Percentiles rank a stretch among this genome's conserved stretches.
Evolutionary conservation across 192 early-diverging fungal species (phyloP).

Genomic region (Linnemannia hyalina): DNA sequence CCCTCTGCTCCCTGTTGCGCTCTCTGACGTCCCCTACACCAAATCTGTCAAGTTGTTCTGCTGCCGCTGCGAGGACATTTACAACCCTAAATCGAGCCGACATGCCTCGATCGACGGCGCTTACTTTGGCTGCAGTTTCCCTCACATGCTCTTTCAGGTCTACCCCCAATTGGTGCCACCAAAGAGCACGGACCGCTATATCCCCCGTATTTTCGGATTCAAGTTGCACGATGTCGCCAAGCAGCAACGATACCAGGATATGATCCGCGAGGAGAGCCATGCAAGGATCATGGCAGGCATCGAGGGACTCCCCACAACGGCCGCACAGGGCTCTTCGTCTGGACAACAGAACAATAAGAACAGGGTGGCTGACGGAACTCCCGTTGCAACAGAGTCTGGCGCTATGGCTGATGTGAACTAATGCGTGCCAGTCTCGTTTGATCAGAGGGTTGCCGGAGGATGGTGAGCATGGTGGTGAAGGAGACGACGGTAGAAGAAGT

Average conservation of each 20-base stretch:
- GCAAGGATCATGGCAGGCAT: constrained; percentile 61
- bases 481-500: neutral
- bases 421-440: neutral
- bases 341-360: constrained; percentile 27
- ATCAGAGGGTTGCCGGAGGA: neutral
- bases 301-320: constrained; percentile 47
- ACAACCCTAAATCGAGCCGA: constrained; percentile 89
- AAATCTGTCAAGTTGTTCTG: constrained; percentile 97
- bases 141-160: constrained; percentile 95
- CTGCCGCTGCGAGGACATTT: constrained; percentile 96
- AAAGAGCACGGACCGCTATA: constrained; percentile 85
- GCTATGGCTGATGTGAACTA: constrained; percentile 54
- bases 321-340: constrained; percentile 15
- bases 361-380: constrained; percentile 27
- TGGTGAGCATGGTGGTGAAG: neutral
- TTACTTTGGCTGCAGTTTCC: constrained; percentile 96
- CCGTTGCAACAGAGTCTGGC: constrained; percentile 34
- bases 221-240: constrained; percentile 89
- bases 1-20: constrained; percentile 89
- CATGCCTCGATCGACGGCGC: constrained; percentile 94
- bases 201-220: constrained; percentile 99
- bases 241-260: constrained; percentile 93
- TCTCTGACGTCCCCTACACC: constrained; percentile 87
- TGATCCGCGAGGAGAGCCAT: constrained; percentile 78
- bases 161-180: constrained; percentile 86